Conservation (phyloP, 1,284 basidiomycete species). For the Inonotus hispidus region DNA sequence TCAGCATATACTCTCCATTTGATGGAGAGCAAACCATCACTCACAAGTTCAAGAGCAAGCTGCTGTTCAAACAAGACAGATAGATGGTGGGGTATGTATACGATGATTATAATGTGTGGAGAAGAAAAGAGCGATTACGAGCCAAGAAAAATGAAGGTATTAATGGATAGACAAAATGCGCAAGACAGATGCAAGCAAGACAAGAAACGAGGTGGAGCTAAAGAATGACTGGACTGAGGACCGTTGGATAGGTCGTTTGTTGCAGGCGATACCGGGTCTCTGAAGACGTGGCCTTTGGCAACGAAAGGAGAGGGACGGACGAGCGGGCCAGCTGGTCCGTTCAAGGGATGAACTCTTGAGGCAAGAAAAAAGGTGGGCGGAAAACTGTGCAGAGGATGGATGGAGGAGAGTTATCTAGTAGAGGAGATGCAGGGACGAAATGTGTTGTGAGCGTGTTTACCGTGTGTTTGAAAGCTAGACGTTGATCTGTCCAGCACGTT, state of each 20-base stretch:
- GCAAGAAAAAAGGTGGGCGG: neutral
- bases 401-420: conserved; percentile 14
- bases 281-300: conserved; percentile 10
- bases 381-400: conserved; percentile 8
- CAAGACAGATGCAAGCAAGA: too few relatives aligned
- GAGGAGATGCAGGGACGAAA: conserved; percentile 7
- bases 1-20: conserved; percentile 11
- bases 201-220: conserved; percentile 11
- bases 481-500: conserved; percentile 29
- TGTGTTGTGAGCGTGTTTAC: conserved; percentile 4
- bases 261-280: conserved; percentile 13
- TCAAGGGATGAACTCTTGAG: conserved; percentile 1
- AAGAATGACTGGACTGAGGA: conserved; percentile 12
- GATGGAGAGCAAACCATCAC: neutral
- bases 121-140: neutral
- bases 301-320: neutral
- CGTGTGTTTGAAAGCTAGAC: conserved; percentile 5
- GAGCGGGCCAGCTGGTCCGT: conserved; percentile 1
- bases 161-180: conserved; percentile 2
- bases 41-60: neutral
- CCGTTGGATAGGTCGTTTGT: conserved; percentile 19
- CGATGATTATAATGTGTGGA: neutral
- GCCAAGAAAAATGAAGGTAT: neutral
- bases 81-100: neutral
- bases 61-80: neutral